A percentile compares a stretch with the other conserved stretches of the same genome.
Evolutionary conservation across 192 early-diverging fungal genomes (phyloP).

Genomic region (Dispira simplex): DNA sequence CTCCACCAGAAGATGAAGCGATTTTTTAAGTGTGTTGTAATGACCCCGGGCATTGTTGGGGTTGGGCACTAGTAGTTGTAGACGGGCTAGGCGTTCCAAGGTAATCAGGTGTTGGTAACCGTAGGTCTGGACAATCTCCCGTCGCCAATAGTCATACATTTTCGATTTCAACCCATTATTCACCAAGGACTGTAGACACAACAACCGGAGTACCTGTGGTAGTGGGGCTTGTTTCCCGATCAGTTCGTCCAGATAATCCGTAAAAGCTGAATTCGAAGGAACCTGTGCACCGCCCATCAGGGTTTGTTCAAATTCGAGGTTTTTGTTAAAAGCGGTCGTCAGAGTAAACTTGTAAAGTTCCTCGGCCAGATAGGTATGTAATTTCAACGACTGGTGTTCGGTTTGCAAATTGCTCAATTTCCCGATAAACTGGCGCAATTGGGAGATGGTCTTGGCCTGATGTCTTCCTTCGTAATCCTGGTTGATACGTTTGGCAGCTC

Average conservation of each 20-base stretch:
- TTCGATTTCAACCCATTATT: conserved; percentile 76
- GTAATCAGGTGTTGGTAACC: conserved; percentile 82
- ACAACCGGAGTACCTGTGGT: conserved; percentile 58
- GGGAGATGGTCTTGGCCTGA: conserved; percentile 74
- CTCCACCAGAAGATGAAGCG: conserved; percentile 66
- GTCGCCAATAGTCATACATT: conserved; percentile 60
- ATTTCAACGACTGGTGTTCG: conserved; percentile 67
- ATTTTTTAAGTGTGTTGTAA: conserved; percentile 44
- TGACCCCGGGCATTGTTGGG: conserved; percentile 27
- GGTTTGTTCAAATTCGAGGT: conserved; percentile 87
- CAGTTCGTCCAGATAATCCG: conserved; percentile 83
- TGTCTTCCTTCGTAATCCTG: conserved; percentile 80
- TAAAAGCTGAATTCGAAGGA: conserved; percentile 16
- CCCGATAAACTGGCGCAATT: conserved; percentile 88
- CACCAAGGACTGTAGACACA: conserved; percentile 72
- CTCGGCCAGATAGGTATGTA: conserved; percentile 41
- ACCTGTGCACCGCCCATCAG: conserved; percentile 11
- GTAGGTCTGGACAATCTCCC: conserved; percentile 82
- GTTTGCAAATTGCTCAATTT: conserved; percentile 66
- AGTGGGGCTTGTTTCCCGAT: conserved; percentile 61
- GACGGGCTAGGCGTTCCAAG: conserved; percentile 53
- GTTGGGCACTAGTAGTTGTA: conserved; percentile 44
- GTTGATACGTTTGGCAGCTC: conserved; percentile 72
- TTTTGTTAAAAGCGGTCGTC: conserved; percentile 62
- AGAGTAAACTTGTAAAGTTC: conserved; percentile 63